Evolutionary conservation across 2,329 filamentous ascomycete genomes (phyloP).

Genomic region (Botrytis pseudocinerea): DNA sequence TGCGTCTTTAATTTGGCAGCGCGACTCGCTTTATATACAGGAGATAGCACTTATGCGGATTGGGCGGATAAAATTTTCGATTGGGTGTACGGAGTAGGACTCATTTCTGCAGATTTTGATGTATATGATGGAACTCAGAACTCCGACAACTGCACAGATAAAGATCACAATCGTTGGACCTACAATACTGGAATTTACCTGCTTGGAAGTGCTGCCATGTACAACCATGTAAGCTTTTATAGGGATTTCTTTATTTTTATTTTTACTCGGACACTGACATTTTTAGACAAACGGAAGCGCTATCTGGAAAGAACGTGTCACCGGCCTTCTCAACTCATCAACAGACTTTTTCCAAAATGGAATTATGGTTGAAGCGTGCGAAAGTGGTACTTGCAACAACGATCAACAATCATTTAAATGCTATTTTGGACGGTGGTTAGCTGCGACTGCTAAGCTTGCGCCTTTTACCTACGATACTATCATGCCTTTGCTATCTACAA

Average conservation of each 20-base stretch:
- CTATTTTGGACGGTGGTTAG: conserved; percentile 62
- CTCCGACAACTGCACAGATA: conserved; percentile 53
- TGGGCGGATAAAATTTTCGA: conserved; percentile 74
- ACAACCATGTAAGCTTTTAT: conserved; percentile 46
- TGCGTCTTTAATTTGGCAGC: conserved; percentile 63
- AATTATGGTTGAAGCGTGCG: conserved; percentile 61
- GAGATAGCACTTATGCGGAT: conserved; percentile 71
- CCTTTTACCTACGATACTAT: conserved; percentile 55
- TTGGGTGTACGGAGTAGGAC: conserved; percentile 59
- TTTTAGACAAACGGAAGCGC: conserved; percentile 44
- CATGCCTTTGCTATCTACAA: conserved; percentile 53
- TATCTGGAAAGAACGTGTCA: conserved; percentile 42
- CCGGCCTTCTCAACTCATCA: conserved; percentile 41
- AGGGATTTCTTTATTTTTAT: neutral
- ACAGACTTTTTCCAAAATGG: conserved; percentile 40
- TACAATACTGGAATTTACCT: conserved; percentile 69
- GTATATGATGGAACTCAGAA: conserved; percentile 61
- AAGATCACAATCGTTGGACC: conserved; percentile 63
- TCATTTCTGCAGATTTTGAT: conserved; percentile 55
- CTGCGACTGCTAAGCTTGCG: conserved; percentile 56
- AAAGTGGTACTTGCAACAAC: conserved; percentile 57
- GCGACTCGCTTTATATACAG: conserved; percentile 72
- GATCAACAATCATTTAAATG: conserved; percentile 66
- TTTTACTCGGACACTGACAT: conserved; percentile 19
- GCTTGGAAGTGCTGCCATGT: conserved; percentile 52